phyloP scores from a whole-genome alignment of 2,329 filamentous ascomycete species.

The Sarocladiaceae sp. region DNA sequence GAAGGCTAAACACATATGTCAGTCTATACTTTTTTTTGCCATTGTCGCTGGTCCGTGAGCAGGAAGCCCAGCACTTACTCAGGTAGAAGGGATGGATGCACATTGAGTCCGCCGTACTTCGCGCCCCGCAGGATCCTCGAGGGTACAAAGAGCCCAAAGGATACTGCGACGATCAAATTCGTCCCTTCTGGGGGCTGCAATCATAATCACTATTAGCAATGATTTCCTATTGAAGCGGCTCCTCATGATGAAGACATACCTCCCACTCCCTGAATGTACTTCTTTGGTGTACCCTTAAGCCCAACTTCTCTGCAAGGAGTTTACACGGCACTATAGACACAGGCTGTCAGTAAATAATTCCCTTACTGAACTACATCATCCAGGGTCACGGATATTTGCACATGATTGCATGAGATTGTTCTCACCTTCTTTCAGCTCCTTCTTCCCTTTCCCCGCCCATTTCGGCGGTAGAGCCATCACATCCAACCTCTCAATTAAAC shows the following conservation, averaged over 20 bases:
- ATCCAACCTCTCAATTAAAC: constrained; percentile 68
- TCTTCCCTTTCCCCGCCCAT: constrained; percentile 67
- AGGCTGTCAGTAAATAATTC: constrained; percentile 1
- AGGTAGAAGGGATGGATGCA: constrained; percentile 87
- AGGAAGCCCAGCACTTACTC: constrained; percentile 45
- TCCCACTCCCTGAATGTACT: constrained; percentile 81
- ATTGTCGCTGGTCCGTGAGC: not conserved
- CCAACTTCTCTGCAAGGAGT: constrained; percentile 53
- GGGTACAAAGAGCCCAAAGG: constrained; percentile 88
- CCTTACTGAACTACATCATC: not conserved
- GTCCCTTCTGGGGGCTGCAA: constrained; percentile 50
- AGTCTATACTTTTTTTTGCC: not conserved
- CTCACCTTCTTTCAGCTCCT: constrained; percentile 58
- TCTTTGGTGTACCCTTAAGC: constrained; percentile 63
- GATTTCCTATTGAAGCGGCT: not conserved
- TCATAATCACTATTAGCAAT: not conserved
- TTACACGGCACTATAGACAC: constrained; percentile 64
- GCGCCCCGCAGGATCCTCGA: constrained; percentile 61
- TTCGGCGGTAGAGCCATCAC: constrained; percentile 80
- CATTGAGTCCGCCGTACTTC: constrained; percentile 82
- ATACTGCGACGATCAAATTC: constrained; percentile 85
- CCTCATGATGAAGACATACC: constrained; percentile 30
- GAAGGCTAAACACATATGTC: constrained; percentile 47
- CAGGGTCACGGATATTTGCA: not conserved
- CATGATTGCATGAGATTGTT: not conserved